A percentile compares a stretch with the other conserved stretches of the same genome.
phyloP scores from a whole-genome alignment of 2,329 filamentous ascomycete genomes.

The Didymella glomerata region DNA sequence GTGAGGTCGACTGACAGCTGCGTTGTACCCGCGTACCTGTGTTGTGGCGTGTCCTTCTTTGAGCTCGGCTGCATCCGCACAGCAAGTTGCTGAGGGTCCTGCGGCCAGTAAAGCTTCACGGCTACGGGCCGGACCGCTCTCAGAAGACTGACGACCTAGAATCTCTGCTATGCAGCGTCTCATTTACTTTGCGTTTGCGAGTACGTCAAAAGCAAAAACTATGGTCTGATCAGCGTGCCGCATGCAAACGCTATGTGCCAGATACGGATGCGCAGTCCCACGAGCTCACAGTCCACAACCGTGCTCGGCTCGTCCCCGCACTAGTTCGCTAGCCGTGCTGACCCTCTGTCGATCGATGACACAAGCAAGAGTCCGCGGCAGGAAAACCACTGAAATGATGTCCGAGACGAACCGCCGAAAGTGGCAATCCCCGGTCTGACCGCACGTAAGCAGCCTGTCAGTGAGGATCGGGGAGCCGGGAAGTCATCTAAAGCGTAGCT shows the following conservation, averaged over 20 bases:
- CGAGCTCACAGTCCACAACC: conserved; percentile 13
- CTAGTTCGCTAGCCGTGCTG: conserved; percentile 18
- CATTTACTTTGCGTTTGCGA: background rate
- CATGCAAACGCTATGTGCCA: conserved; percentile 6
- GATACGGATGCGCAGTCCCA: conserved; percentile 9
- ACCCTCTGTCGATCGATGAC: conserved; percentile 13
- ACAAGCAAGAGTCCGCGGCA: conserved; percentile 1
- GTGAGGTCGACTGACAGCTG: conserved; percentile 9
- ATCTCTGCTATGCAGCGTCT: conserved; percentile 3
- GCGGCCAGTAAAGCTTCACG: conserved; percentile 16
- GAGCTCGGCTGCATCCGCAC: conserved; percentile 5
- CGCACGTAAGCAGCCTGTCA: conserved; percentile 2
- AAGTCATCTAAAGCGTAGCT: conserved; percentile 1
- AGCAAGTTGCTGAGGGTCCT: conserved; percentile 16
- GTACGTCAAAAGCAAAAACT: background rate
- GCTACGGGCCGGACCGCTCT: conserved; percentile 27
- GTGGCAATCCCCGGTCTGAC: conserved; percentile 5
- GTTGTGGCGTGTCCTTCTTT: background rate
- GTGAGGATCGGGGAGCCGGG: conserved; percentile 16
- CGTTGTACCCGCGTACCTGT: conserved; percentile 13
- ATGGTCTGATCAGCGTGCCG: conserved; percentile 7
- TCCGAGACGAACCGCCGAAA: conserved; percentile 7
- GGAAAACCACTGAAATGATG: conserved; percentile 4
- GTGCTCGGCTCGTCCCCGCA: conserved; percentile 20
- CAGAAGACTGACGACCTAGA: background rate